A percentile compares a stretch with the other conserved stretches of the same genome.
phyloP scores from a whole-genome alignment of 352 stramenopile species.

The Phytophthora pinifolia region DNA sequence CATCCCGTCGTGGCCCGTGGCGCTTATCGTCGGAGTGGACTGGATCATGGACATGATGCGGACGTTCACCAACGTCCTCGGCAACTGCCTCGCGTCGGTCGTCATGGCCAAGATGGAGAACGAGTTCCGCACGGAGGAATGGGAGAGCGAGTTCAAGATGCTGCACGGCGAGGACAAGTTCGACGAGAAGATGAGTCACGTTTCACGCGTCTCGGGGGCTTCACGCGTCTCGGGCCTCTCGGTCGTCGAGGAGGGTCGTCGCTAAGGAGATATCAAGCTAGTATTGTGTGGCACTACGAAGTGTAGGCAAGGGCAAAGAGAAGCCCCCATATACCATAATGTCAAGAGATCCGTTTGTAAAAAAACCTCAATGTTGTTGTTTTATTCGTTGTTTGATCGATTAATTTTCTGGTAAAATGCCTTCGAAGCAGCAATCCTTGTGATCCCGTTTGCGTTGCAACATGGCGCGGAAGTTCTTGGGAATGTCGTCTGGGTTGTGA shows the following conservation, averaged over 20 bases:
- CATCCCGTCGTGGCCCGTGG: slow-evolving; percentile 58
- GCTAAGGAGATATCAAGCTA: slow-evolving; percentile 15
- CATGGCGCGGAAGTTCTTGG: too few species aligned
- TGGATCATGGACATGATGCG: slow-evolving; percentile 66
- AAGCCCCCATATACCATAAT: slow-evolving; percentile 15
- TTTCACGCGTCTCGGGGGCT: too few species aligned
- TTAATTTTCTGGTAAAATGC: slow-evolving; percentile 35
- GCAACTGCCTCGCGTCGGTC: slow-evolving; percentile 54
- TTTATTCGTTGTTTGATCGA: too few species aligned
- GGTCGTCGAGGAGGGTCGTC: slow-evolving; percentile 24
- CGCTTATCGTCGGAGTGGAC: too few species aligned
- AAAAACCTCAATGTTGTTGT: too few species aligned
- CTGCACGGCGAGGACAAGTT: not conserved
- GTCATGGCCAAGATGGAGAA: slow-evolving; percentile 71
- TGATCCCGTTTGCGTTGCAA: too few species aligned
- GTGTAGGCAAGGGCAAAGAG: not conserved
- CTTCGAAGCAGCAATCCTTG: slow-evolving; percentile 30
- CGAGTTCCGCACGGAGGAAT: slow-evolving; percentile 55
- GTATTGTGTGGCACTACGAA: slow-evolving; percentile 15
- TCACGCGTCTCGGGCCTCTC: slow-evolving; percentile 23
- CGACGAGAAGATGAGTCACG: slow-evolving; percentile 26
- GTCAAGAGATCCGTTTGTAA: too few species aligned
- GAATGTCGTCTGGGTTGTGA: too few species aligned
- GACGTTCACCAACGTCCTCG: slow-evolving; percentile 55
- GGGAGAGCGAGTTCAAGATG: slow-evolving; percentile 25